phyloP scores from a whole-genome alignment of 306 rosid species.

The Datisca glomerata region DNA sequence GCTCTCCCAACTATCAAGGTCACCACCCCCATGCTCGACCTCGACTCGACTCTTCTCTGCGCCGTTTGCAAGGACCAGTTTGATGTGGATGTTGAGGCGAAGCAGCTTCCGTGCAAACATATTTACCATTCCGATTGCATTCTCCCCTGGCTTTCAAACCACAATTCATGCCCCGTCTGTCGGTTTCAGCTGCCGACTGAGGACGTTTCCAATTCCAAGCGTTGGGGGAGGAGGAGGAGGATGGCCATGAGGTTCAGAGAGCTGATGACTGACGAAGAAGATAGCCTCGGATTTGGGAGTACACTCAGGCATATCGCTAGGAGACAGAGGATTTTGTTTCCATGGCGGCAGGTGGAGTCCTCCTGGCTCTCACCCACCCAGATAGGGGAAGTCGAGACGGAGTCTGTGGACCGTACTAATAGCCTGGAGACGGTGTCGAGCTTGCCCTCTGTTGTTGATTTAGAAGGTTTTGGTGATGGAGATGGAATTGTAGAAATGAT shows the following conservation, averaged over 20 bases:
- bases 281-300: slow-evolving; percentile 39
- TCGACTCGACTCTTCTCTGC: slow-evolving; percentile 33
- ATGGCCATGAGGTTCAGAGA: slow-evolving; percentile 31
- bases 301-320: slow-evolving; percentile 52
- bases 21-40: slow-evolving; percentile 26
- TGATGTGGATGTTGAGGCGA: slow-evolving; percentile 27
- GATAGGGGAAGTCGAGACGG: slow-evolving; percentile 6
- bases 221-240: slow-evolving; percentile 10
- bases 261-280: slow-evolving; percentile 30
- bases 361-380: slow-evolving; percentile 8
- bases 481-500: slow-evolving; percentile 11
- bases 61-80: slow-evolving; percentile 64
- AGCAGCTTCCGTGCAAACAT: slow-evolving; percentile 67
- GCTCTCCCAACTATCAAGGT: slow-evolving; percentile 23
- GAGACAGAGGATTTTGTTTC: slow-evolving; percentile 22
- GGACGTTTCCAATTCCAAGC: slow-evolving; percentile 10
- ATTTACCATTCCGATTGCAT: slow-evolving; percentile 71
- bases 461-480: neutral
- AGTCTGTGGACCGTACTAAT: slow-evolving; percentile 2
- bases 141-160: slow-evolving; percentile 65
- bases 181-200: slow-evolving; percentile 33
- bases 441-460: slow-evolving; percentile 9
- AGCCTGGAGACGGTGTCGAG: slow-evolving; percentile 14
- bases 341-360: neutral
- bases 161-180: slow-evolving; percentile 72